Base-by-base conservation (phyloP, 179 eudicot genomes). In the Carnegiea gigantea region DNA sequence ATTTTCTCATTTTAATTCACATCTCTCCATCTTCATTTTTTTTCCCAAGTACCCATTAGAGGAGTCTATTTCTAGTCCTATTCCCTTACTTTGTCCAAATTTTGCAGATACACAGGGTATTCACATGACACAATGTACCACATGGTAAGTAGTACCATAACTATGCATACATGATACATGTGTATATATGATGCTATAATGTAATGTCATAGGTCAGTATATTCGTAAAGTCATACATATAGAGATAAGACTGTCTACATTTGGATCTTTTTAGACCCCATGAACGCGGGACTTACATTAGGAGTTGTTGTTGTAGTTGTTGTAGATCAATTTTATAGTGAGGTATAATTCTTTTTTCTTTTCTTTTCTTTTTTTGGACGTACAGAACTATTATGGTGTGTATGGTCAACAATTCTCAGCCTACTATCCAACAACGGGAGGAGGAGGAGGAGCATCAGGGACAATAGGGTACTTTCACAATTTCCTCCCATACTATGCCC, bases 101-200 rank as follows among this genome's bases (percentile, higher is more conserved):
- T 21, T 51, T 82, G 78, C 90, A 90, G 92, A 79, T 90, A 86
- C 77, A 80, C 85, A 70, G 91, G 92, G 24, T 90, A 87, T 83
- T 81, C 92, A 77, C 92, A 87, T 82, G 92, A 90, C 57, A 79
- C 84, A 70, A 81, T 87, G 87, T 88, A 90, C 87, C 91, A 80
- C 11, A 79, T 86, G 89, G 92, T 90, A 79, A 86, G 88, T 88
- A 60, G 15, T 23, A 26, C 33, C 28, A 30, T 4, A 40, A 12
- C 17, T 24, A 24, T 67, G 17, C 71, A 24, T 62, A 4, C n/a
- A 67, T 26, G 33, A 57, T 57, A 20, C 62, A 17, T 57, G 62
- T 57, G 62, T 57, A 57, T 20, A 18, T 51, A 51, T 51, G 57
- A 51, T 57, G 62, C 7, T 57, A 57, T 57, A 57, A 18, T 57